Percentiles rank a stretch among this genome's conserved stretches.
These are phyloP conservation scores for Iberis pinnata DNA, from an alignment of 345 rosid species.

Conservation along the genomic window DNA sequence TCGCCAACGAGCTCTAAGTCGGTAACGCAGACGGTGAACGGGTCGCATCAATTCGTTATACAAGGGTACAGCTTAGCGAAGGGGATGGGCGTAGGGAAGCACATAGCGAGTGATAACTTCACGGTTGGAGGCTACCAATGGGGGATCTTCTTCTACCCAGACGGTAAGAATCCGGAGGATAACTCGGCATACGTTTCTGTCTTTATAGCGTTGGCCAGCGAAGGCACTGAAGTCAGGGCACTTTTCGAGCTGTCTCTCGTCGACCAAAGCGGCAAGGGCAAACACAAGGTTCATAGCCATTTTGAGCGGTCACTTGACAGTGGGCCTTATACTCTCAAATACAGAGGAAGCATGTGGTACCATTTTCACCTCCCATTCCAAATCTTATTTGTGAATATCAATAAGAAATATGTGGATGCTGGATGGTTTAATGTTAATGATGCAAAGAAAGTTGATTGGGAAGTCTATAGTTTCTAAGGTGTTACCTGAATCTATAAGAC, in stretches of 20 bases:
- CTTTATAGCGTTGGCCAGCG: constrained; percentile 83
- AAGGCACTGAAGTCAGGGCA: constrained; percentile 88
- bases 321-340: constrained; percentile 80
- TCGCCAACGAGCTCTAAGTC: constrained; percentile 49
- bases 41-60: constrained; percentile 72
- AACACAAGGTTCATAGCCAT: constrained; percentile 88
- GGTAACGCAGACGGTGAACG: constrained; percentile 73
- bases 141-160: constrained; percentile 95
- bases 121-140: constrained; percentile 91
- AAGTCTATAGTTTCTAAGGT: neutral
- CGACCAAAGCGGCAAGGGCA: constrained; percentile 88
- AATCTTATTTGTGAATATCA: constrained; percentile 2
- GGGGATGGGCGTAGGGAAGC: constrained; percentile 83
- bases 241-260: constrained; percentile 75
- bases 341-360: constrained; percentile 96
- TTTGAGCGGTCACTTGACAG: constrained; percentile 77
- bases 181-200: constrained; percentile 67
- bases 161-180: constrained; percentile 85
- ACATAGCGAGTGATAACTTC: constrained; percentile 71
- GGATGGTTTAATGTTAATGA: neutral
- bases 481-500: too few species aligned
- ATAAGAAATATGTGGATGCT: neutral
- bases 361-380: neutral
- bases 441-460: neutral
- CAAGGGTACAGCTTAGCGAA: constrained; percentile 78